These are phyloP conservation scores for Leishmania guyanensis DNA, from an alignment of 208 protist genomes.

Conservation along the genomic window DNA sequence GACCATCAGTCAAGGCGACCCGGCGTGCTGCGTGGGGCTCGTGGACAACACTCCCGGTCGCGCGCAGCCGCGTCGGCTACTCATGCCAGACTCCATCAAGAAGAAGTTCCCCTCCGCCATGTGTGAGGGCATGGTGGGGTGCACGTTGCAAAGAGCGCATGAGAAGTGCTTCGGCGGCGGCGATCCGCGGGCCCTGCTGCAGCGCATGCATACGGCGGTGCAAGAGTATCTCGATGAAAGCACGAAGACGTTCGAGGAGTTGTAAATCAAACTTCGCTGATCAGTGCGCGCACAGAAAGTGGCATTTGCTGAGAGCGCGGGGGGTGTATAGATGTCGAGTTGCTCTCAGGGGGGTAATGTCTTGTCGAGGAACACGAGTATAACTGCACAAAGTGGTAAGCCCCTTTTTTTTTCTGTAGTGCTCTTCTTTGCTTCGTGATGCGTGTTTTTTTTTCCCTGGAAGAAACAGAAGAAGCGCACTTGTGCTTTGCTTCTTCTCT, in stretches of 20 bases:
- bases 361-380: background rate
- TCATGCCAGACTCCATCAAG: conserved; percentile 42
- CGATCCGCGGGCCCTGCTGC: conserved; percentile 37
- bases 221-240: conserved; percentile 33
- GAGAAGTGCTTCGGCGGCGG: conserved; percentile 41
- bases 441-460: background rate
- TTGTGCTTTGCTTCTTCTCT: background rate
- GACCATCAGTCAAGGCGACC: conserved; percentile 67
- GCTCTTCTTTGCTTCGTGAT: background rate
- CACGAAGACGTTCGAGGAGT: conserved; percentile 21
- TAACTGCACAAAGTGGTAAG: background rate
- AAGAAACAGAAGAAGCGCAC: background rate
- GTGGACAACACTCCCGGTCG: conserved; percentile 48
- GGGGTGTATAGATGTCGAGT: background rate
- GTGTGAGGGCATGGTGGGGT: conserved; percentile 57
- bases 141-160: conserved; percentile 37
- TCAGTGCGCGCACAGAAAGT: background rate
- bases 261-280: conserved; percentile 2
- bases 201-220: conserved; percentile 35
- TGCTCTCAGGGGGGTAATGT: background rate
- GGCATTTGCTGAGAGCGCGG: background rate
- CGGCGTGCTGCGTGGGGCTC: conserved; percentile 34
- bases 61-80: conserved; percentile 43
- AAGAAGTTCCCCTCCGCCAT: conserved; percentile 40
- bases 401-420: background rate